phyloP scores from a whole-genome alignment of 129 eudicot species.

The Chrysanthemum makinoi region DNA sequence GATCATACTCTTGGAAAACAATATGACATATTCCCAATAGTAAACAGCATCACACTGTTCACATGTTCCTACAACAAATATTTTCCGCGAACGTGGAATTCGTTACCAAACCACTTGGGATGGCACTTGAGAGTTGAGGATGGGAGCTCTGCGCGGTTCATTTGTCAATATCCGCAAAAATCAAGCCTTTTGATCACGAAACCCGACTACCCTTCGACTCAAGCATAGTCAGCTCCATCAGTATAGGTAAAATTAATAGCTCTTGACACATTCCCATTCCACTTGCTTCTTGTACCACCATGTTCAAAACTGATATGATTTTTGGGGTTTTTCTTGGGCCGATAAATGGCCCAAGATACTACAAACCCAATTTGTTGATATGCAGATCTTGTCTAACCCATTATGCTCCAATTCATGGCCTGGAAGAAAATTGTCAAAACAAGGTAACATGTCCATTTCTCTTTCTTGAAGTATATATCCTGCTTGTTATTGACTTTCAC shows the following conservation, averaged over 20 bases:
- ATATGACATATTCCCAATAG: neutral
- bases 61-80: neutral
- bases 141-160: neutral
- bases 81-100: neutral
- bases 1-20: too few relatives aligned
- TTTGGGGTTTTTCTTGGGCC: constrained; percentile 2
- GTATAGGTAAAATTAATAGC: constrained; percentile 2
- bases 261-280: neutral
- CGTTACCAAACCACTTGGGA: neutral
- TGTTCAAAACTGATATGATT: neutral
- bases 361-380: neutral
- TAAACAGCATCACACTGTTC: neutral
- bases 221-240: neutral
- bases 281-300: neutral
- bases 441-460: neutral
- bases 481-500: neutral
- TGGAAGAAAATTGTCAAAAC: neutral
- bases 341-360: constrained; percentile 1
- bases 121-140: neutral
- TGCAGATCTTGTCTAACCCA: constrained; percentile 6
- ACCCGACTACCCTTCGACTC: neutral
- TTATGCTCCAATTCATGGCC: neutral
- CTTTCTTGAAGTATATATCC: neutral
- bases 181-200: neutral
- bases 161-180: neutral